phyloP scores from a whole-genome alignment of 345 rosid species.

The Salix brachista region DNA sequence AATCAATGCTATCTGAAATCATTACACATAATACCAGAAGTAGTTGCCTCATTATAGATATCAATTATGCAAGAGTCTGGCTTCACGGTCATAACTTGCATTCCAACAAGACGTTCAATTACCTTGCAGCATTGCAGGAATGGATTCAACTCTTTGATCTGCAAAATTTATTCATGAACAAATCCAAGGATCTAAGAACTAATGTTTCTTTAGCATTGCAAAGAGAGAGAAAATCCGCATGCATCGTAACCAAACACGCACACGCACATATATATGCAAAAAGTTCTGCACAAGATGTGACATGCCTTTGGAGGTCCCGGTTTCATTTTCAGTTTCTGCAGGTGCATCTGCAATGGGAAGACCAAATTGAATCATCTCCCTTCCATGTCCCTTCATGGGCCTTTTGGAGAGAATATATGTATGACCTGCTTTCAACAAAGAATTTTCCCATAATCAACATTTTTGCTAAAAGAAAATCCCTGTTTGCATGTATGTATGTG shows the following conservation, averaged over 20 bases:
- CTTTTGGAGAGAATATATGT: slow-evolving; percentile 62
- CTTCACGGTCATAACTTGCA: slow-evolving; percentile 55
- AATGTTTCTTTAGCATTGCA: not conserved
- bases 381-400: slow-evolving; percentile 87
- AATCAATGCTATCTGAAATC: not conserved
- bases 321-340: slow-evolving; percentile 54
- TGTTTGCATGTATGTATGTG: not conserved
- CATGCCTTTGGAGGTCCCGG: slow-evolving; percentile 60
- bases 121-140: slow-evolving; percentile 72
- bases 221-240: no score
- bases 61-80: slow-evolving; percentile 88
- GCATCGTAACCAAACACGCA: not conserved
- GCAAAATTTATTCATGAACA: slow-evolving; percentile 18
- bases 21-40: not conserved
- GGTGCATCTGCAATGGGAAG: slow-evolving; percentile 71
- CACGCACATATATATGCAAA: not conserved
- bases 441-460: slow-evolving; percentile 8
- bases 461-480: not conserved
- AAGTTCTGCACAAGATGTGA: not conserved
- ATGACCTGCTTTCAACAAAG: slow-evolving; percentile 54
- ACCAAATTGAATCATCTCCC: slow-evolving; percentile 93
- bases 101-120: slow-evolving; percentile 54
- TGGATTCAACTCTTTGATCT: slow-evolving; percentile 63
- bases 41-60: slow-evolving; percentile 68
- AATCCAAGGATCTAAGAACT: not conserved